A percentile compares a stretch with the other conserved stretches of the same genome.
These are phyloP conservation scores for Cordia subcordata DNA, from an alignment of 257 asterid genomes.

Conservation along the genomic window DNA sequence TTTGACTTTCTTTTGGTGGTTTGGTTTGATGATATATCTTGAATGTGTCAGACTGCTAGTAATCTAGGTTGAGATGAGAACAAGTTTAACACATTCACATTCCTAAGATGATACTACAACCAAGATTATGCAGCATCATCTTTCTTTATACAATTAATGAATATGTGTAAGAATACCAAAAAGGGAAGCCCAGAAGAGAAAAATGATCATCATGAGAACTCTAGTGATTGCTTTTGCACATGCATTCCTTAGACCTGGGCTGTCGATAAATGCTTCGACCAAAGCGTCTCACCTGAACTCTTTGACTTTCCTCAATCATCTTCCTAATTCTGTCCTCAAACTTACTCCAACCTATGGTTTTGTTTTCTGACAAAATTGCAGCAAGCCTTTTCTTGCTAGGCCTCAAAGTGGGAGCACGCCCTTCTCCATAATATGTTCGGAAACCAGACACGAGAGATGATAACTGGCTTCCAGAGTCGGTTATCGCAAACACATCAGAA, in stretches of 20 bases:
- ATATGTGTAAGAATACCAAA: neutral
- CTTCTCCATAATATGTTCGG: conserved; percentile 76
- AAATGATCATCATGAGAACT: neutral
- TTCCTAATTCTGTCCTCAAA: conserved; percentile 56
- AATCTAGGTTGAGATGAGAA: too few species aligned
- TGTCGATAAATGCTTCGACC: conserved; percentile 4
- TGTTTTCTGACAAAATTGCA: conserved; percentile 52
- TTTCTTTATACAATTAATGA: neutral
- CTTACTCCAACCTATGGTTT: conserved; percentile 52
- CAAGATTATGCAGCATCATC: neutral
- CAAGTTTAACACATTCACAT: neutral
- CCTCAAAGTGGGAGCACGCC: conserved; percentile 68
- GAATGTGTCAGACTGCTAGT: too few species aligned
- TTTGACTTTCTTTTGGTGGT: too few species aligned
- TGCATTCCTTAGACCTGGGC: conserved; percentile 38
- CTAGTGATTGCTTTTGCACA: conserved; percentile 54
- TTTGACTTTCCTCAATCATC: conserved; percentile 69
- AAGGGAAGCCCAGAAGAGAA: neutral
- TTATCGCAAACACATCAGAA: conserved; percentile 84
- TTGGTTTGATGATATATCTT: too few species aligned
- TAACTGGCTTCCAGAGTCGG: conserved; percentile 93
- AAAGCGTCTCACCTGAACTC: conserved; percentile 14
- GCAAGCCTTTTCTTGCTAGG: conserved; percentile 91
- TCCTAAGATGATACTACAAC: neutral
- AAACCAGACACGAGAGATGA: conserved; percentile 86